Percentiles rank a stretch among this genome's conserved stretches.
Conservation (phyloP, 352 stramenopile genomes). For the Phytophthora pisi region DNA sequence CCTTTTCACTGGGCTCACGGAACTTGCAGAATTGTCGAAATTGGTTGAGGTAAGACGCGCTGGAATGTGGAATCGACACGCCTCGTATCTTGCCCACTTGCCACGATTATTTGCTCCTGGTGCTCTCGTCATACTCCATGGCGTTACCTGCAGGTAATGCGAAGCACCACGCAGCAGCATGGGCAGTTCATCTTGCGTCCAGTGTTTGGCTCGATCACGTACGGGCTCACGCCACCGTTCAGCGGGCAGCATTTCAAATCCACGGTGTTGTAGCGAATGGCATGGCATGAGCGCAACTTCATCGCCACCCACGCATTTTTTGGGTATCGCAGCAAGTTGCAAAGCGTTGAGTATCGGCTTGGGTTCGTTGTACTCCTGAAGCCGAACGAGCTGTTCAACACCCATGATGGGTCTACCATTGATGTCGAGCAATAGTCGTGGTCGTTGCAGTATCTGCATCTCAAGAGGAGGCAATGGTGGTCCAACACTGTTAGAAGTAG, state of each 20-base stretch:
- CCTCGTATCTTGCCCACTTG: slow-evolving; percentile 58
- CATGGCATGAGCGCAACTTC: slow-evolving; percentile 81
- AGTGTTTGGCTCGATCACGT: slow-evolving; percentile 65
- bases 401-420: slow-evolving; percentile 22
- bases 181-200: slow-evolving; percentile 56
- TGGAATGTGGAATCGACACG: slow-evolving; percentile 42
- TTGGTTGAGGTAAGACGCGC: not conserved
- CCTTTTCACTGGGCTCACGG: slow-evolving; percentile 20
- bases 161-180: slow-evolving; percentile 31
- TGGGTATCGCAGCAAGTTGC: slow-evolving; percentile 50
- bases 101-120: slow-evolving; percentile 32
- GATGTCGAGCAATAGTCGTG: slow-evolving; percentile 45
- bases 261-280: slow-evolving; percentile 57
- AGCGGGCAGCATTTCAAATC: slow-evolving; percentile 26
- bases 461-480: slow-evolving; percentile 42
- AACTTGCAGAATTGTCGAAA: slow-evolving; percentile 2
- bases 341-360: slow-evolving; percentile 37
- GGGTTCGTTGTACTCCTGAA: slow-evolving; percentile 42
- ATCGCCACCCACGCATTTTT: slow-evolving; percentile 53
- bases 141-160: not conserved
- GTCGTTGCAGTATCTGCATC: slow-evolving; percentile 47
- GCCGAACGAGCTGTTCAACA: slow-evolving; percentile 60
- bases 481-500: not conserved
- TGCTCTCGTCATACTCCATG: slow-evolving; percentile 48
- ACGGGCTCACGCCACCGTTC: slow-evolving; percentile 66